These are phyloP conservation scores for Hysterangium stoloniferum DNA, from an alignment of 768 basidiomycete genomes.

Conservation along the genomic window DNA sequence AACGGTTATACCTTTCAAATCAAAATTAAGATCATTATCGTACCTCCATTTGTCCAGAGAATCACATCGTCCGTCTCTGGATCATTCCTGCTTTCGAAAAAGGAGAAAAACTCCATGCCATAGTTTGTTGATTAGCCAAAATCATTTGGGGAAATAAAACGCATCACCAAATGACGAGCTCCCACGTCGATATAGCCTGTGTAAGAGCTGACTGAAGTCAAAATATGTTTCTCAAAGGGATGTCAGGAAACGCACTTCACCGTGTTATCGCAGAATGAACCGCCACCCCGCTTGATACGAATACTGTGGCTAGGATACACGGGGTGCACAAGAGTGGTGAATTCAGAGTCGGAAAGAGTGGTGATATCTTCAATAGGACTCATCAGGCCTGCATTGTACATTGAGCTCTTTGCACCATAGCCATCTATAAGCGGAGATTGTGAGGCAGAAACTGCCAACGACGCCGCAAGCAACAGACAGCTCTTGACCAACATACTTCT, in stretches of 20 bases:
- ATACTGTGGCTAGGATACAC: slow-evolving; percentile 22
- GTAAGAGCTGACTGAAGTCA: background rate
- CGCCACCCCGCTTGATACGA: slow-evolving; percentile 31
- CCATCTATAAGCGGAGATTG: no score
- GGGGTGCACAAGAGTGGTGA: slow-evolving; percentile 12
- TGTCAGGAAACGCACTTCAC: slow-evolving; percentile 17
- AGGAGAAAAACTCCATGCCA: slow-evolving; percentile 48
- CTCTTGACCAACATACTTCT: no score
- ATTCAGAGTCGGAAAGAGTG: slow-evolving; percentile 4
- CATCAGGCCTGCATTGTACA: background rate
- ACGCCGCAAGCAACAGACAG: no score
- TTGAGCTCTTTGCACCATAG: no score
- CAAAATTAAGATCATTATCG: no score
- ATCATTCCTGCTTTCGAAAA: slow-evolving; percentile 60
- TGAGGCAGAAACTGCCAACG: no score
- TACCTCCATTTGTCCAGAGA: slow-evolving; percentile 43
- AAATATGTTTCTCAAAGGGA: background rate
- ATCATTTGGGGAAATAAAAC: background rate
- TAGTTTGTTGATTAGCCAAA: background rate
- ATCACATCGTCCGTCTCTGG: slow-evolving; percentile 32
- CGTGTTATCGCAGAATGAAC: slow-evolving; percentile 33
- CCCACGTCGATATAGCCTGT: slow-evolving; percentile 60
- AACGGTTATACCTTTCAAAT: background rate
- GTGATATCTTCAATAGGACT: background rate
- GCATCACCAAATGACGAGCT: slow-evolving; percentile 40